A percentile compares a stretch with the other conserved stretches of the same genome.
These are phyloP conservation scores for Diaporthe australafricana DNA, from an alignment of 2,329 filamentous ascomycete species.

Conservation along the genomic window DNA sequence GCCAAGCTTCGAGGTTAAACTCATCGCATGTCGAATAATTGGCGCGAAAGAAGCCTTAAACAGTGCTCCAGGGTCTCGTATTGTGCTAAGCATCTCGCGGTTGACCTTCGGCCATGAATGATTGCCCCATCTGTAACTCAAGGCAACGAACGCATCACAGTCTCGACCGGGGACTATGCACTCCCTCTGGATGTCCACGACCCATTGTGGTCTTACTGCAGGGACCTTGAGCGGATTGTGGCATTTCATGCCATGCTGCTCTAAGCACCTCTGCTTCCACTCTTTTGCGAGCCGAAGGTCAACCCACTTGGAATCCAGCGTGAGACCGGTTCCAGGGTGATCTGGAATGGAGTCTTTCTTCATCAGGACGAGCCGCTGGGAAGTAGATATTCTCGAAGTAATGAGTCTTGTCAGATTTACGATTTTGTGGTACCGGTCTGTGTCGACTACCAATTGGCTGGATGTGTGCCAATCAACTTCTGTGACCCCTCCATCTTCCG, in stretches of 20 bases:
- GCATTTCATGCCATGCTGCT: neutral
- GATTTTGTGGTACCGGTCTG: too few relatives aligned
- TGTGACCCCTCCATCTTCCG: too few relatives aligned
- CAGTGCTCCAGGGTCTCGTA: neutral
- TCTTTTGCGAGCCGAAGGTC: neutral
- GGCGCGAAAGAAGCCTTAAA: constrained; percentile 40
- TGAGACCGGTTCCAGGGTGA: neutral
- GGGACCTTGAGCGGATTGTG: neutral
- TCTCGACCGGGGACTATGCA: neutral
- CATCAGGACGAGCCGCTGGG: neutral
- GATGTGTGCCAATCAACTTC: too few relatives aligned
- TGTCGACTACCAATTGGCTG: neutral
- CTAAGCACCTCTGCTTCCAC: constrained; percentile 5
- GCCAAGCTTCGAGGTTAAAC: constrained; percentile 34
- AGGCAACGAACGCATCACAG: neutral
- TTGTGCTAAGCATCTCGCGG: neutral
- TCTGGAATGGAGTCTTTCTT: neutral
- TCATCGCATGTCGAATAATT: constrained; percentile 37
- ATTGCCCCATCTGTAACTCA: constrained; percentile 21
- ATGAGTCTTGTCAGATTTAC: neutral
- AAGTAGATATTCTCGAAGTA: fast-evolving
- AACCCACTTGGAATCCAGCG: neutral
- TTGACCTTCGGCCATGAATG: neutral
- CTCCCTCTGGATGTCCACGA: neutral
- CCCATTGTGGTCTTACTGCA: neutral